Evolutionary conservation across 306 rosid species (phyloP).

Genomic region (Astragalus membranaceus): DNA sequence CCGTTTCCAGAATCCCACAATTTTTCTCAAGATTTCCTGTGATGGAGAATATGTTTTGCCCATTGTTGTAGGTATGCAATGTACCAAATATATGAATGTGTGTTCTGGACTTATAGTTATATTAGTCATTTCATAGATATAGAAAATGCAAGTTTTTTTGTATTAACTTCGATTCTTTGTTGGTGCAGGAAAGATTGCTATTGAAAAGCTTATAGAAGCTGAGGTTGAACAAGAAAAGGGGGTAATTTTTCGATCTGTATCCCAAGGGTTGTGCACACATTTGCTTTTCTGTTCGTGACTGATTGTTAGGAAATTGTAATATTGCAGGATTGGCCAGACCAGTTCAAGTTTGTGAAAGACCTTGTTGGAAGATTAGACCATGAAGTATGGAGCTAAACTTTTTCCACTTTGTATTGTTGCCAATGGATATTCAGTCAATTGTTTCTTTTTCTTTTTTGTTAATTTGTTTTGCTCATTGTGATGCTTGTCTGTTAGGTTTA

Average conservation of each 20-base stretch:
- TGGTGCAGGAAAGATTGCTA: conserved; percentile 65
- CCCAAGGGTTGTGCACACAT: not conserved
- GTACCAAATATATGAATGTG: not conserved
- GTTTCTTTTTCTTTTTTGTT: not conserved
- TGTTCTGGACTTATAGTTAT: not conserved
- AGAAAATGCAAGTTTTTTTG: not conserved
- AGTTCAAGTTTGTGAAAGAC: conserved; percentile 51
- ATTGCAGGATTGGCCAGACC: conserved; percentile 73
- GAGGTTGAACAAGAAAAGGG: conserved; percentile 45
- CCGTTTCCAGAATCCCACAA: conserved; percentile 78
- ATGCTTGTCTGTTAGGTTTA: conserved; percentile 9
- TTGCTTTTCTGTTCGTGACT: not conserved
- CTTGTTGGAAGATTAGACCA: conserved; percentile 72
- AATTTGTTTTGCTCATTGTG: conserved; percentile 2
- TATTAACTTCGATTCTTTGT: conserved; percentile 14
- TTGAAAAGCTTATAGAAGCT: conserved; percentile 63
- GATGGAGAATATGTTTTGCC: conserved; percentile 89
- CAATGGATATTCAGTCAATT: not conserved
- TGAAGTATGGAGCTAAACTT: conserved; percentile 57
- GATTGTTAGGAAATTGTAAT: conserved; percentile 9
- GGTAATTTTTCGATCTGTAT: conserved; percentile 36
- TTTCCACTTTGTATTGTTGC: conserved; percentile 15
- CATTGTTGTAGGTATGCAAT: conserved; percentile 77
- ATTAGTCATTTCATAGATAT: not conserved
- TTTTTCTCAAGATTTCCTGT: conserved; percentile 90